These are phyloP conservation scores for Aegle marmelos DNA, from an alignment of 345 rosid genomes.

Conservation along the genomic window DNA sequence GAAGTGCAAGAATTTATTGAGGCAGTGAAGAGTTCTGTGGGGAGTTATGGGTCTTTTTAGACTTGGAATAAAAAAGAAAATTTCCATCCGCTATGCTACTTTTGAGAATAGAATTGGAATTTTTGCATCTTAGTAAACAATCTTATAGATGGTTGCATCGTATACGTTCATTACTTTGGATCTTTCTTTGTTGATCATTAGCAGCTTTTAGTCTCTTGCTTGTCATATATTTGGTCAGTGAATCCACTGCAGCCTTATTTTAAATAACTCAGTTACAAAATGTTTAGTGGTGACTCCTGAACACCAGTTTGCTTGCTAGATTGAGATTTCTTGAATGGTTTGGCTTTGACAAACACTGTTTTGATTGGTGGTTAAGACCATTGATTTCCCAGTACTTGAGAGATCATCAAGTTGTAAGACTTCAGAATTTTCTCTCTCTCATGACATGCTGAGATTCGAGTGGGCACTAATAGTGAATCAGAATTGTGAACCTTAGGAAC, in stretches of 20 bases:
- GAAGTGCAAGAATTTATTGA: slow-evolving; percentile 34
- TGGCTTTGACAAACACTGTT: too few relatives aligned
- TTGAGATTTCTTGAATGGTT: neutral
- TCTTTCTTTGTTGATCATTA: neutral
- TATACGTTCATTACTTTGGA: neutral
- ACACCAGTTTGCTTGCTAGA: neutral
- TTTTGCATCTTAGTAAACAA: neutral
- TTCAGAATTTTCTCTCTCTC: neutral
- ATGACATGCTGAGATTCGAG: neutral
- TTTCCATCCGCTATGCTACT: neutral
- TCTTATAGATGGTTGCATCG: neutral
- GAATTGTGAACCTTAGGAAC: neutral
- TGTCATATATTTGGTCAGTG: neutral
- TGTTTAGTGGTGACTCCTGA: neutral
- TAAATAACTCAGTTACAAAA: neutral
- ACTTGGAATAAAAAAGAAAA: too few relatives aligned
- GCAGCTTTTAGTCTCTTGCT: neutral
- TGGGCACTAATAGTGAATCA: neutral
- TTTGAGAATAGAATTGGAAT: slow-evolving; percentile 7
- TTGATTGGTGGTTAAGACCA: too few relatives aligned
- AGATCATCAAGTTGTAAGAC: neutral
- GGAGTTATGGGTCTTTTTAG: slow-evolving; percentile 1
- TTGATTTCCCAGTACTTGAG: neutral
- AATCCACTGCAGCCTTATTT: neutral
- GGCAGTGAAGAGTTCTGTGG: slow-evolving; percentile 23